phyloP scores from a whole-genome alignment of 768 basidiomycete genomes.

The Suillus sp. region DNA sequence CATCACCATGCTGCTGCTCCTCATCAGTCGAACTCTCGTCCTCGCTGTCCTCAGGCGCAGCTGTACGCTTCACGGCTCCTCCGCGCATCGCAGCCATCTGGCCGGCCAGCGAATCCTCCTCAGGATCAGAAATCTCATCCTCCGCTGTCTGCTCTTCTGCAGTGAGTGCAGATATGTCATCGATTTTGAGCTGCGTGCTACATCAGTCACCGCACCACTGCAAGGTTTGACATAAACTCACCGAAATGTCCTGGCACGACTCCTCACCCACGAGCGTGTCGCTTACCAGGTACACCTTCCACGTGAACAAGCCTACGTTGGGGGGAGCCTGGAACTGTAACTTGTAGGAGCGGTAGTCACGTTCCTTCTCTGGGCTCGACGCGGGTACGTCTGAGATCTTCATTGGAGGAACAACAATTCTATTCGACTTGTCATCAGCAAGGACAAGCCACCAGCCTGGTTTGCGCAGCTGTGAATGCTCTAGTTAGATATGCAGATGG shows the following conservation, averaged over 20 bases:
- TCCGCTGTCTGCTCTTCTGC: slow-evolving; percentile 66
- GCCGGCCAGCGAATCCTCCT: slow-evolving; percentile 93
- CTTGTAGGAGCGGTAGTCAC: slow-evolving; percentile 82
- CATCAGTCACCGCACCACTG: slow-evolving; percentile 11
- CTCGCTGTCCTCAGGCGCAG: slow-evolving; percentile 45
- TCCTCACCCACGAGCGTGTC: slow-evolving; percentile 91
- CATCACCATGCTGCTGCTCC: slow-evolving; percentile 51
- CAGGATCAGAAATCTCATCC: slow-evolving; percentile 97
- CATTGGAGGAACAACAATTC: slow-evolving; percentile 84
- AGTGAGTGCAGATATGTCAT: slow-evolving; percentile 61
- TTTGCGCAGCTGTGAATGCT: slow-evolving; percentile 66
- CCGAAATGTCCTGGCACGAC: slow-evolving; percentile 65
- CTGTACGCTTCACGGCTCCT: slow-evolving; percentile 72
- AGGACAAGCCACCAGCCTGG: slow-evolving; percentile 92
- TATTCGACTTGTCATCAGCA: slow-evolving; percentile 82
- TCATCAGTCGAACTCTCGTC: slow-evolving; percentile 55
- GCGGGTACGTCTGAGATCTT: slow-evolving; percentile 80
- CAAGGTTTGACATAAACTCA: slow-evolving; percentile 39
- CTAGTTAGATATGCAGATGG: slow-evolving; percentile 10
- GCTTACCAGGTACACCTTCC: slow-evolving; percentile 84
- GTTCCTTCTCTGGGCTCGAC: slow-evolving; percentile 46
- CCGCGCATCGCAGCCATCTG: slow-evolving; percentile 98
- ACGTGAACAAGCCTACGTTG: slow-evolving; percentile 79
- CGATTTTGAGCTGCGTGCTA: slow-evolving; percentile 72
- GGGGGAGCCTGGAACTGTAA: slow-evolving; percentile 95